Percentiles rank a stretch among this genome's conserved stretches.
phyloP scores from a whole-genome alignment of 441 rosid genomes.

The Brassica balearica region DNA sequence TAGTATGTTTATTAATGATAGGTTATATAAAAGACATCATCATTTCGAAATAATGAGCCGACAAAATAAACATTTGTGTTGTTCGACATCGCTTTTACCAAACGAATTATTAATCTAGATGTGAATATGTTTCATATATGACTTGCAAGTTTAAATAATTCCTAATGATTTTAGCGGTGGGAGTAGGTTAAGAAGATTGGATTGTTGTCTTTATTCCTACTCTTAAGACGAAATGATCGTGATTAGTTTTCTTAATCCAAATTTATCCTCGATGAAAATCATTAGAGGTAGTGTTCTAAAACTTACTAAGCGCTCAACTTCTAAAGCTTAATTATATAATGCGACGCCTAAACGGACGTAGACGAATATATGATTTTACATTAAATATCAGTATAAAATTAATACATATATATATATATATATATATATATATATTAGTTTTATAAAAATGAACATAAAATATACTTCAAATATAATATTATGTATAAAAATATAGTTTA shows the following conservation, averaged over 20 bases:
- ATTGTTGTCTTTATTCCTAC: constrained; percentile 20
- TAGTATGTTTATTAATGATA: background rate
- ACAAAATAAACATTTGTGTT: constrained; percentile 2
- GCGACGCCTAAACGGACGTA: too few species aligned
- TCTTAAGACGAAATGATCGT: constrained; percentile 16
- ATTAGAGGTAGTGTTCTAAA: too few species aligned
- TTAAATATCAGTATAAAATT: too few species aligned
- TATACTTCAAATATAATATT: too few species aligned
- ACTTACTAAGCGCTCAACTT: too few species aligned
- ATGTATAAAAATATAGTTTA: too few species aligned
- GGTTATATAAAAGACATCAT: constrained; percentile 20
- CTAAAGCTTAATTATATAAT: too few species aligned
- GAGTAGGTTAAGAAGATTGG: constrained; percentile 31
- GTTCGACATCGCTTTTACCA: constrained; percentile 6
- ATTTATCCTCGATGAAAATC: too few species aligned
- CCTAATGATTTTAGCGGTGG: constrained; percentile 33
- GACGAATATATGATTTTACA: too few species aligned
- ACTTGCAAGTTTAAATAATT: constrained; percentile 26
- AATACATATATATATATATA: too few species aligned
- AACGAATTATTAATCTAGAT: constrained; percentile 17
- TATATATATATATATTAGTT: too few species aligned
- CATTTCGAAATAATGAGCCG: constrained; percentile 27
- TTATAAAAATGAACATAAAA: too few species aligned
- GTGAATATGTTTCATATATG: constrained; percentile 17
- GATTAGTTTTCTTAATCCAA: background rate